These are phyloP conservation scores for Talaromyces albobiverticillius DNA, from an alignment of 2,329 filamentous ascomycete genomes.

Conservation along the genomic window DNA sequence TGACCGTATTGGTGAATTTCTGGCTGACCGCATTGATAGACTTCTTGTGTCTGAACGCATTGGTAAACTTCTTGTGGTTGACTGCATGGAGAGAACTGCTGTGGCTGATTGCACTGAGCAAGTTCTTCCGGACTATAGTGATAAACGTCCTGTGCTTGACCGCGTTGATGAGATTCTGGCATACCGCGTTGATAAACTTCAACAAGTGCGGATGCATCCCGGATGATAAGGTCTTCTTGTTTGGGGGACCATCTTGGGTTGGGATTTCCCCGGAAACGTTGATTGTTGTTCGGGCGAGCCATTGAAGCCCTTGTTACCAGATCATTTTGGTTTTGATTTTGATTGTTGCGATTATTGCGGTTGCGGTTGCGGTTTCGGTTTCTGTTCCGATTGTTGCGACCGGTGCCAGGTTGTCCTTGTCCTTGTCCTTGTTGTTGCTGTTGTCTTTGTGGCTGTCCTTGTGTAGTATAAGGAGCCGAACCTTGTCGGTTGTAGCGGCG, in stretches of 20 bases:
- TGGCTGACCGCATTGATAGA: too few relatives aligned
- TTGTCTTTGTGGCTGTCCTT: neutral
- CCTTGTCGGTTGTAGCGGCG: neutral
- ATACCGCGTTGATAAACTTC: too few relatives aligned
- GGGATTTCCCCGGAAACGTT: neutral
- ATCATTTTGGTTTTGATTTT: neutral
- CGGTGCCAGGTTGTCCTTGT: neutral
- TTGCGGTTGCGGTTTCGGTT: slow-evolving; percentile 3
- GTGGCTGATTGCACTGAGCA: too few relatives aligned
- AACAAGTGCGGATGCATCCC: slow-evolving; percentile 3
- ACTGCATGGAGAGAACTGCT: too few relatives aligned
- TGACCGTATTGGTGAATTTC: too few relatives aligned
- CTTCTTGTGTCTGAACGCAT: too few relatives aligned
- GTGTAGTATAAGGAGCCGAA: too few relatives aligned
- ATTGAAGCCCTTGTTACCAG: neutral
- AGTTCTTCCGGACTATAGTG: too few relatives aligned
- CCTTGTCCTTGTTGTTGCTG: neutral
- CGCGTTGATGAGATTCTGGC: too few relatives aligned
- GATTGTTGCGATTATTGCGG: too few relatives aligned
- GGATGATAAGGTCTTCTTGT: slow-evolving; percentile 1
- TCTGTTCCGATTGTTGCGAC: slow-evolving; percentile 2
- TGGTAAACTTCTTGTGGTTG: too few relatives aligned
- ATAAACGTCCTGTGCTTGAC: too few relatives aligned
- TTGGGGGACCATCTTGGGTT: neutral
- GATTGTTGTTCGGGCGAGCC: neutral